Evolutionary conservation across 768 basidiomycete genomes (phyloP).

Genomic region (Phallus indusiatus): DNA sequence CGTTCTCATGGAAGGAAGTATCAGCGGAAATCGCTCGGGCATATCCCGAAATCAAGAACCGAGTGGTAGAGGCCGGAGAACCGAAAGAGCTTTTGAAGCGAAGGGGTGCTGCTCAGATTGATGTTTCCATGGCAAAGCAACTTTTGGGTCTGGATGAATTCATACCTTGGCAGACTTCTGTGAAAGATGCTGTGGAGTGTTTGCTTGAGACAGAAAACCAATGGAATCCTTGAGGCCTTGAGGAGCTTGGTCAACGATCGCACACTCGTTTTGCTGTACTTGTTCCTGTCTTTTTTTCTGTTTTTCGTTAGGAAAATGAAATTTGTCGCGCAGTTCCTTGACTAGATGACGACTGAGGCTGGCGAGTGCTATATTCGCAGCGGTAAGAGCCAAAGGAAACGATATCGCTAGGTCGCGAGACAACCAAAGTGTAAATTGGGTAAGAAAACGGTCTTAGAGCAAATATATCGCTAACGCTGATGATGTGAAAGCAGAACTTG

Average conservation of each 20-base stretch:
- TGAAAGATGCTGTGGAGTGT: conserved; percentile 13
- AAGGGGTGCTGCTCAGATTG: conserved; percentile 4
- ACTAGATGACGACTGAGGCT: too few relatives aligned
- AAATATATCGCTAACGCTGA: too few relatives aligned
- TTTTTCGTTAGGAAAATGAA: too few relatives aligned
- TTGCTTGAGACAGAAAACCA: conserved; percentile 11
- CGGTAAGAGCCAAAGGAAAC: too few relatives aligned
- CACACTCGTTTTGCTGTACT: too few relatives aligned
- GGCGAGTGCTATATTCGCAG: too few relatives aligned
- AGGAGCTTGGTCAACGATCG: not conserved
- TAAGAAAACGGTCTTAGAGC: too few relatives aligned
- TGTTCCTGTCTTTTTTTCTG: too few relatives aligned
- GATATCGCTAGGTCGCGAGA: too few relatives aligned
- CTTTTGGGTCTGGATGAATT: conserved; percentile 11
- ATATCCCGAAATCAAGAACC: not conserved
- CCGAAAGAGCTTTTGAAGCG: not conserved
- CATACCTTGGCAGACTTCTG: conserved; percentile 11
- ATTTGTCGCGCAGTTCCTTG: too few relatives aligned
- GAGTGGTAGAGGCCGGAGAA: not conserved
- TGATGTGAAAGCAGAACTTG: too few relatives aligned
- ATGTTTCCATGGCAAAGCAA: conserved; percentile 10
- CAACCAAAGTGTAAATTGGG: too few relatives aligned
- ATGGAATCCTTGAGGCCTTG: not conserved
- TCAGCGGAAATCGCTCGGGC: not conserved
- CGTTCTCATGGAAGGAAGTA: conserved; percentile 2